These are phyloP conservation scores for Verticillium isaacii DNA, from an alignment of 2,329 filamentous ascomycete genomes.

Conservation along the genomic window DNA sequence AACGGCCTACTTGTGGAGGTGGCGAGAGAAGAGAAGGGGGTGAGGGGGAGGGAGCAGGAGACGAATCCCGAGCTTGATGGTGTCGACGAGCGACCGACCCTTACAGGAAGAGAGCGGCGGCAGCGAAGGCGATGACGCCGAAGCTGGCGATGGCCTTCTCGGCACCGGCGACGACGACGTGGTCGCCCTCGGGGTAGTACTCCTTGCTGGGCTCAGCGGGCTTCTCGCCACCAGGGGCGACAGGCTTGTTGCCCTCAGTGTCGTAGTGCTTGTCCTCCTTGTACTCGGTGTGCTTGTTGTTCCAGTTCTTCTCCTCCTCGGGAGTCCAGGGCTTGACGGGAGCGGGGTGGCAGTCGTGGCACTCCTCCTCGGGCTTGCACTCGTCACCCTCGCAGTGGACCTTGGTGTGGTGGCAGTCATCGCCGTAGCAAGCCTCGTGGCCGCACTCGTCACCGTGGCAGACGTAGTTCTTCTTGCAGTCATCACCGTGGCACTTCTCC, in stretches of 20 bases:
- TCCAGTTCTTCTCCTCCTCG: neutral
- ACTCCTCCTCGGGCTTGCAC: constrained; percentile 20
- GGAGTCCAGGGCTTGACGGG: neutral
- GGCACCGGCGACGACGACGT: constrained; percentile 9
- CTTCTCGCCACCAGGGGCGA: neutral
- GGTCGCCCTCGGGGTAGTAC: neutral
- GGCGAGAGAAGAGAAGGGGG: neutral
- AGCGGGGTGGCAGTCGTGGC: constrained; percentile 16
- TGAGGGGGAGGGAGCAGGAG: neutral
- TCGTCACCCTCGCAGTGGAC: constrained; percentile 18
- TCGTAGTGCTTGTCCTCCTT: neutral
- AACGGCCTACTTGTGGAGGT: neutral
- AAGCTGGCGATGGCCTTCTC: constrained; percentile 11
- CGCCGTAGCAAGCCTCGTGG: constrained; percentile 22
- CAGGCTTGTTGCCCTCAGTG: constrained; percentile 1
- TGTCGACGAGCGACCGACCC: neutral
- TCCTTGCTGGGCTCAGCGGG: neutral
- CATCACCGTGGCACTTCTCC: constrained; percentile 20
- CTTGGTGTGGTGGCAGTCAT: constrained; percentile 22
- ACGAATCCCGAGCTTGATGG: neutral
- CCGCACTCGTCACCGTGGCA: constrained; percentile 25
- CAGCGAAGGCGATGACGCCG: constrained; percentile 11
- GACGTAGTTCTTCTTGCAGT: constrained; percentile 26
- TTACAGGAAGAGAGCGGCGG: constrained; percentile 10
- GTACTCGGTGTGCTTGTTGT: neutral